Percentiles rank a stretch among this genome's conserved stretches.
phyloP scores from a whole-genome alignment of 108 stramenopile species.

The Poteriospumella lacustris region DNA sequence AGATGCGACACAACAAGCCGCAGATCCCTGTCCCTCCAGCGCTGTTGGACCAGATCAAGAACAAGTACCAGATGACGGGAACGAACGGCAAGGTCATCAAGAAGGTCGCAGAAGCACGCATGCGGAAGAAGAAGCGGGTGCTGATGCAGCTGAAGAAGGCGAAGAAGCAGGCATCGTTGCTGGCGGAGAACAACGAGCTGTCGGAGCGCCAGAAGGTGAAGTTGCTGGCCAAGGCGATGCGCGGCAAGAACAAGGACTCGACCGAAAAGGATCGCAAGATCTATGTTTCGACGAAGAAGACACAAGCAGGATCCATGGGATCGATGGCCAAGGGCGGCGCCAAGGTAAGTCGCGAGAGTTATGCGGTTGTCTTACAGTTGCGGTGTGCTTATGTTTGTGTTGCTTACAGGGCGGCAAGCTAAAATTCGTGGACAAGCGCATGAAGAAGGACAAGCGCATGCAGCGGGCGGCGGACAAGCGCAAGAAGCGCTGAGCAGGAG shows the following conservation, averaged over 20 bases:
- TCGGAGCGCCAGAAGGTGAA: conserved; percentile 90
- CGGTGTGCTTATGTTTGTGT: not conserved
- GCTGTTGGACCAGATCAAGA: conserved; percentile 89
- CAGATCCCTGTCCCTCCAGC: conserved; percentile 88
- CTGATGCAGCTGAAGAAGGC: conserved; percentile 73
- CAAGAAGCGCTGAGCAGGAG: no score
- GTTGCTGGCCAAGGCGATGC: conserved; percentile 85
- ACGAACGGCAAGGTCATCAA: conserved; percentile 89
- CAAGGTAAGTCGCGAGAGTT: conserved; percentile 35
- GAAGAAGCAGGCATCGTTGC: conserved; percentile 84
- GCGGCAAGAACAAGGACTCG: conserved; percentile 63
- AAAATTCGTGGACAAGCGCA: conserved; percentile 86
- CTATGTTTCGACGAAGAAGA: conserved; percentile 79
- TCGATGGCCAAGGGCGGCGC: conserved; percentile 28
- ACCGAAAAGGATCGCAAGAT: conserved; percentile 70
- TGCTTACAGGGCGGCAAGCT: conserved; percentile 69
- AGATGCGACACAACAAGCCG: conserved; percentile 86
- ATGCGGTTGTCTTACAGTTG: no score
- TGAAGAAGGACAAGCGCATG: conserved; percentile 95
- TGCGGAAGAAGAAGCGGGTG: conserved; percentile 81
- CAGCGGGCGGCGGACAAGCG: no score
- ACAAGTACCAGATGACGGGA: conserved; percentile 70
- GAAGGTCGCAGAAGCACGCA: conserved; percentile 97
- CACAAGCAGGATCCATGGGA: conserved; percentile 35
- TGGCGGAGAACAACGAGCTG: conserved; percentile 84